These are phyloP conservation scores for Oxytropis ochrocephala DNA, from an alignment of 306 rosid genomes.

Conservation along the genomic window DNA sequence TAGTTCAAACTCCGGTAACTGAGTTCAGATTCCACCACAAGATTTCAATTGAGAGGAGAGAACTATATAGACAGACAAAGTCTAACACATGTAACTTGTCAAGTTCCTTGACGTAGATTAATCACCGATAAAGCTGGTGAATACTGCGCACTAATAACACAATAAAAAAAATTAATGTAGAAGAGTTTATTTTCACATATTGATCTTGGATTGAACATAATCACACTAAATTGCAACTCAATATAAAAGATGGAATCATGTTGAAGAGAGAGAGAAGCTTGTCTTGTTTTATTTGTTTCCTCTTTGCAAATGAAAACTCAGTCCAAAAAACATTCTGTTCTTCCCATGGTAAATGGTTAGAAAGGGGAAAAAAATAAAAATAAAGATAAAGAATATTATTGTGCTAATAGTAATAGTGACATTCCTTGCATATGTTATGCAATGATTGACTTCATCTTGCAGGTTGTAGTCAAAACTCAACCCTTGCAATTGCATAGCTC, in stretches of 20 bases:
- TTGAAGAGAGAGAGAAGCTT: constrained; percentile 29
- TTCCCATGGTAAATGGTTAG: constrained; percentile 23
- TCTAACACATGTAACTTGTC: too few species aligned
- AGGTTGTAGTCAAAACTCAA: constrained; percentile 26
- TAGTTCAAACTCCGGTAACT: too few species aligned
- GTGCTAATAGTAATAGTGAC: constrained; percentile 9
- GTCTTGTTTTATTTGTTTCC: constrained; percentile 25
- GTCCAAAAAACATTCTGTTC: constrained; percentile 24
- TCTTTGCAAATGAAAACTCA: constrained; percentile 19
- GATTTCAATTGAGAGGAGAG: too few species aligned
- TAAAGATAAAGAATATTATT: constrained; percentile 23
- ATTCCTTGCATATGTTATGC: constrained; percentile 30
- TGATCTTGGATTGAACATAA: constrained; percentile 7
- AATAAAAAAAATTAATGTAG: too few species aligned
- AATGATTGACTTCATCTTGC: constrained; percentile 35
- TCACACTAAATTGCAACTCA: constrained; percentile 23
- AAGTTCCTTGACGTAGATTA: too few species aligned
- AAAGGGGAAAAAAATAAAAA: constrained; percentile 7
- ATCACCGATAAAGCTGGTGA: too few species aligned
- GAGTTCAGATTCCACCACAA: too few species aligned
- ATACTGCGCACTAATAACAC: too few species aligned
- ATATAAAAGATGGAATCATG: constrained; percentile 20
- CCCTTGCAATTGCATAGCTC: constrained; percentile 24
- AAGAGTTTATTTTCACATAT: constrained; percentile 8
- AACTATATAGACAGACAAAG: too few species aligned